Percentiles rank a stretch among this genome's conserved stretches.
phyloP scores from a whole-genome alignment of 495 filamentous ascomycete species.

The Podospora bellae-mahoneyi region DNA sequence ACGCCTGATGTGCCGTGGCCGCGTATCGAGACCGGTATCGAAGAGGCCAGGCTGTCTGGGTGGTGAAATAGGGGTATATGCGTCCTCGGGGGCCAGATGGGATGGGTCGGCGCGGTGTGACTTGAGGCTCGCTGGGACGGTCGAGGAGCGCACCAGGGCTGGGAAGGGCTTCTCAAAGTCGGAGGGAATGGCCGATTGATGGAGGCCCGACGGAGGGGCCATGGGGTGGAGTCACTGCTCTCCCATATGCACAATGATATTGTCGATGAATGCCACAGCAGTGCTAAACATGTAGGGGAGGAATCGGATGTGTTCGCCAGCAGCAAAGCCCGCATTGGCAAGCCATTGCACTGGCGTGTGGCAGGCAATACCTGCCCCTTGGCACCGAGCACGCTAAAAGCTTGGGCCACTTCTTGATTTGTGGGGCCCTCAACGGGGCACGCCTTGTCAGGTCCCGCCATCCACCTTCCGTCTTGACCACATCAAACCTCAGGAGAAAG shows the following conservation, averaged over 20 bases:
- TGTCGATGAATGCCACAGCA: neutral
- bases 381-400: neutral
- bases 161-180: conserved; percentile 29
- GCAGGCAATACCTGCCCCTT: neutral
- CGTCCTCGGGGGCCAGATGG: conserved; percentile 79
- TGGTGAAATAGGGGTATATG: conserved; percentile 60
- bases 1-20: conserved; percentile 30
- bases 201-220: conserved; percentile 38
- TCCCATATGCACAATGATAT: conserved; percentile 23
- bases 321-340: neutral
- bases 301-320: neutral
- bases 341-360: neutral
- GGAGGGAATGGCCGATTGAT: conserved; percentile 30
- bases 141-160: conserved; percentile 40
- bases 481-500: neutral
- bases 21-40: conserved; percentile 32
- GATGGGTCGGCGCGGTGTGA: conserved; percentile 45
- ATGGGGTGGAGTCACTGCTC: conserved; percentile 24
- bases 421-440: neutral
- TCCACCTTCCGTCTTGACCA: neutral
- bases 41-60: conserved; percentile 51
- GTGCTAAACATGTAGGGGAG: neutral
- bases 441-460: neutral
- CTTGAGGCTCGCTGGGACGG: conserved; percentile 35
- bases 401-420: neutral